phyloP scores from a whole-genome alignment of 495 filamentous ascomycete species.

The Aspergillus carlsbadensis region DNA sequence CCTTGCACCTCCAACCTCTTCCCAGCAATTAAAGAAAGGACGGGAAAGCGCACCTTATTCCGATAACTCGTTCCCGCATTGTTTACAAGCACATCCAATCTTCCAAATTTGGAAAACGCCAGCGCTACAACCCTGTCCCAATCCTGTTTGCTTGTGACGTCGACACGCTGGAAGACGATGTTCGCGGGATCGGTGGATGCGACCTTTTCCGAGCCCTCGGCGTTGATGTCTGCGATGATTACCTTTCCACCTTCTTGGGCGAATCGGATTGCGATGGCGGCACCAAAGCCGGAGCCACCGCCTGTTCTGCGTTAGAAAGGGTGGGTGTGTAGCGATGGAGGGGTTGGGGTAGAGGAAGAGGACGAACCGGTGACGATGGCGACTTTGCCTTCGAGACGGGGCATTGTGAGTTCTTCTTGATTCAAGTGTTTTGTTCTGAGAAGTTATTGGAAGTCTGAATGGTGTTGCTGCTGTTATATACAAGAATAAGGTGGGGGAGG shows the following conservation, averaged over 20 bases:
- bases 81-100: slow-evolving; percentile 61
- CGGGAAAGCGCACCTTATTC: slow-evolving; percentile 51
- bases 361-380: slow-evolving; percentile 78
- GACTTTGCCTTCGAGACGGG: slow-evolving; percentile 78
- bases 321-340: neutral
- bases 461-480: too few species aligned
- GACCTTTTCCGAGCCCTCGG: slow-evolving; percentile 47
- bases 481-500: neutral
- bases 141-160: slow-evolving; percentile 50
- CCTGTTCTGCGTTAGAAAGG: slow-evolving; percentile 25
- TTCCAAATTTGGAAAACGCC: slow-evolving; percentile 48
- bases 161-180: slow-evolving; percentile 46
- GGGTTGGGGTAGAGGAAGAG: neutral
- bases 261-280: slow-evolving; percentile 55
- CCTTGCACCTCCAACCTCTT: neutral
- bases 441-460: neutral
- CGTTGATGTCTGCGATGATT: slow-evolving; percentile 59
- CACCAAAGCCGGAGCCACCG: slow-evolving; percentile 58
- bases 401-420: neutral
- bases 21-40: neutral
- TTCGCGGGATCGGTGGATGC: slow-evolving; percentile 38
- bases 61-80: slow-evolving; percentile 70
- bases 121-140: slow-evolving; percentile 49
- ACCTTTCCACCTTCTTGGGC: slow-evolving; percentile 58
- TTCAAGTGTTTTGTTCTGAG: neutral